These are phyloP conservation scores for Beauveria rudraprayagi DNA, from an alignment of 2,329 filamentous ascomycete genomes.

Conservation along the genomic window DNA sequence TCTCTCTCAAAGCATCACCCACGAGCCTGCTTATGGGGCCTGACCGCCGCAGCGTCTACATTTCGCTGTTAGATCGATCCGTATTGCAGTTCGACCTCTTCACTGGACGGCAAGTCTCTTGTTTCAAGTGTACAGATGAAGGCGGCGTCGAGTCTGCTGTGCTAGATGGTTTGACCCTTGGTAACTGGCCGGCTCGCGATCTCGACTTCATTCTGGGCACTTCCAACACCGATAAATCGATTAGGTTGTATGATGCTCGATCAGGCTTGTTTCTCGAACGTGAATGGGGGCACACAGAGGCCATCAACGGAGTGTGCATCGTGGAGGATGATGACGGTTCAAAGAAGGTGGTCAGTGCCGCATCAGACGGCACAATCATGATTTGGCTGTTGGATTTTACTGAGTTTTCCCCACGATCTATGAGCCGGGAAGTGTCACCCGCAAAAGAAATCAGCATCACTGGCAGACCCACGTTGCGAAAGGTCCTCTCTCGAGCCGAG, in stretches of 20 bases:
- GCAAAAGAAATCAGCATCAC: slow-evolving; percentile 42
- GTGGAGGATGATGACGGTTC: slow-evolving; percentile 50
- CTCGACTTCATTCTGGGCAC: slow-evolving; percentile 70
- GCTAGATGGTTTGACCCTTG: slow-evolving; percentile 67
- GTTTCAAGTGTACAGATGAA: slow-evolving; percentile 77
- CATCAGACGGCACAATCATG: slow-evolving; percentile 76
- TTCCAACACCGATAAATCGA: slow-evolving; percentile 92
- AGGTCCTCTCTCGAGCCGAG: slow-evolving; percentile 80
- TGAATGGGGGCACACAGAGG: slow-evolving; percentile 93
- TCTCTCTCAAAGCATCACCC: slow-evolving; percentile 79
- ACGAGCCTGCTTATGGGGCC: slow-evolving; percentile 69
- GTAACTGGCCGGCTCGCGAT: slow-evolving; percentile 44
- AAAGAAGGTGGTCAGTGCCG: slow-evolving; percentile 62
- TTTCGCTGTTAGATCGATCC: slow-evolving; percentile 53
- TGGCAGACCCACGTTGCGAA: slow-evolving; percentile 66
- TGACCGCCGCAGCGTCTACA: slow-evolving; percentile 50
- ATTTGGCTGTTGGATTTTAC: slow-evolving; percentile 57
- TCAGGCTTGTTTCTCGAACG: slow-evolving; percentile 71
- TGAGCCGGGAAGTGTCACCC: slow-evolving; percentile 46
- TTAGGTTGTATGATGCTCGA: slow-evolving; percentile 77
- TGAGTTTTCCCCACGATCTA: slow-evolving; percentile 32
- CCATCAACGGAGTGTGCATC: slow-evolving; percentile 77
- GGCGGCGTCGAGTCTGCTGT: slow-evolving; percentile 75
- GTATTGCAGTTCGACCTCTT: slow-evolving; percentile 54
- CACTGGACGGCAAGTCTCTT: slow-evolving; percentile 60